Evolutionary conservation across 164 flowering plant species (phyloP), one percentile per base, ranked within the genome.

Genomic region (Dillenia turbinata): DNA sequence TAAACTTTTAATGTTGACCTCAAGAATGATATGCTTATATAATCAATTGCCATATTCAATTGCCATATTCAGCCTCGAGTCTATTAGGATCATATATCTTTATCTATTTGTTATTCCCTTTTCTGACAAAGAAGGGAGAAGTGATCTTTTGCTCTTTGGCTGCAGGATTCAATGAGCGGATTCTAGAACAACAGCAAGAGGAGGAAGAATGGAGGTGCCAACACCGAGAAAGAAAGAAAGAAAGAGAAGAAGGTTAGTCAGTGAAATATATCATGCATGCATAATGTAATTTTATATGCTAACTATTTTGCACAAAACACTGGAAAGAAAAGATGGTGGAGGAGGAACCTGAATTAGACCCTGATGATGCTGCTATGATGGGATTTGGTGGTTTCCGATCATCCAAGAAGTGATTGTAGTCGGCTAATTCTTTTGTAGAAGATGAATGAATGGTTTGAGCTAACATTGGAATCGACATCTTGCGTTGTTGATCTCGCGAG

Each of bases 301-400:
- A 33, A 33, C 40, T 5, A 33, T 33, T 33, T 33, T 33, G 40
- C 40, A 33, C 40, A 33, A 56, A 10, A 46, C 12, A 57, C 47
- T 86, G 87, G 92, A 92, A 83, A 71, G 98, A 89, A 76, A 90
- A 85, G 79, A 79, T 73, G 11, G 72, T 55, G 6, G 96, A 83
- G 63, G 94, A 88, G 67, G 96, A 88, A 69, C 60, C 75, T n/a
- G 91, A 68, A 14, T 72, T 74, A 9, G 96, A 92, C 70, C 80
- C 95, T 44, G 98, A 92, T 69, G 80, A 90, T 69, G 97, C 96
- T n/a, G 87, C 88, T 46, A 72, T 90, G 96, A 93, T 93, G 98
- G 97, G 97, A 54, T 90, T 93, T 70, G 97, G 97, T 16, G 97
- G 98, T 61, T 90, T 93, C 43, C 61, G 86, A 16, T 77, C 97